Evolutionary conservation across 768 basidiomycete species (phyloP), one percentile per base, ranked within the genome.

Genomic region (Pulveroboletus sp.): DNA sequence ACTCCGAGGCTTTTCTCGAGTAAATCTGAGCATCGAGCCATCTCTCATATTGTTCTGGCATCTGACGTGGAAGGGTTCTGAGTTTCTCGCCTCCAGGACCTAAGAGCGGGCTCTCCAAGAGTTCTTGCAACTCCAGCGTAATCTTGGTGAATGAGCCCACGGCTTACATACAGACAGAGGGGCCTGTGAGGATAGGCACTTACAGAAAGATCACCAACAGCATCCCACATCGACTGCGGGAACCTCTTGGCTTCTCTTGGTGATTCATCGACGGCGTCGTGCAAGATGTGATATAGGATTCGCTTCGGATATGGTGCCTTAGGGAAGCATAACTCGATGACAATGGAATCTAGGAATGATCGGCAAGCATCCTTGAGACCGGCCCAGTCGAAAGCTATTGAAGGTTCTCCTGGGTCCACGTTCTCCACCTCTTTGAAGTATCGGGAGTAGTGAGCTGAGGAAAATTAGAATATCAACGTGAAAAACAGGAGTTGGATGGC

Each of bases 331-430:
- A 93, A 68, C 62, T 93, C 90, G 50, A 92, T 79, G 53, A 93
- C 78, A 50, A 91, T 86, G 1, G 87, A 89, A 65, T 91, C 89
- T 42, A 91, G 67, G 69, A 89, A 90, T 4, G 90, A 92, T 57
- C 77, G 76, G 57, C 85, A 81, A 19, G 83, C 83, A 26, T 74
- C 73, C 56, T 80, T 79, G 52, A 88, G 66, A 43, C 76, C 76
- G 7, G 54, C 69, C 79, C 79, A 83, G 57, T 87, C 83, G 63
- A 93, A 91, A 11, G 77, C 69, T 37, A 82, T 73, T 53, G 81
- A 80, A 12, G 73, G 66, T 29, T 80, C 76, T 14, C 73, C 73
- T 0, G 68, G 66, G 29, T 76, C 71, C 1, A 49, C 41, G 53
- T 62, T 52, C 65, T 73, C 54, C 56, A 61, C 58, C 56, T 55